Evolutionary conservation across 345 rosid species (phyloP), one percentile per base, ranked within the genome.

Genomic region (Populus alba): DNA sequence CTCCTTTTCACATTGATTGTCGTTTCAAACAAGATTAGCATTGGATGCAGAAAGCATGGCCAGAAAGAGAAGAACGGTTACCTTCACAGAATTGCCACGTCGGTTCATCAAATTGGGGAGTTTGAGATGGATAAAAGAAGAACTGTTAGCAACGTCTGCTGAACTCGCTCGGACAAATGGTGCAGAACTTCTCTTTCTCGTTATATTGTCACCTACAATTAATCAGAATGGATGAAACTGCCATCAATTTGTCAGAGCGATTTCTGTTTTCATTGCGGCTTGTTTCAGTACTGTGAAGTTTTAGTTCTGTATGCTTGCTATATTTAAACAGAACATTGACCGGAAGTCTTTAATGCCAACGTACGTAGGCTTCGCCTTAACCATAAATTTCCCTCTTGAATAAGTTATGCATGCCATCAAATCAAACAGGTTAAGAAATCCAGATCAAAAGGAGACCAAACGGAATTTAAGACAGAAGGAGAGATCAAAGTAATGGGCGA

Each of bases 11-110:
- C 39, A 38, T 38, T 38, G 8, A 38, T 38, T 7, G 39, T 38
- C 8, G 39, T 38, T 31, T 31, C 2, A 31, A 39, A 9, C 43
- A 47, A 47, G 51, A 47, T 47, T 4, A 47, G 51, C 17, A 6
- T 67, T 67, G n/a, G 16, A 1, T 73, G 9, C 15, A 18, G 47
- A n/a, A 15, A 35, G 37, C 43, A 73, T 41, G 66, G 35, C 22
- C 25, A 2, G 33, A 15, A 16, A 27, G 47, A 27, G 45, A 74
- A 41, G 18, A 71, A 57, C 15, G 10, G 13, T 59, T 71, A 86
- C 91, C 91, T 78, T 83, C 9, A 79, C 57, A n/a, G 61, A 47
- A 69, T 77, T 13, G 17, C 31, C 27, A 27, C 35, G 69, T 20
- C 25, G 76, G 66, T 51, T 81, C 16, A 17, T n/a, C 35, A 38